Percentiles rank a stretch among this genome's conserved stretches.
Evolutionary conservation across 1,284 basidiomycete genomes (phyloP).

Genomic region (Lentinula novae-zelandiae): DNA sequence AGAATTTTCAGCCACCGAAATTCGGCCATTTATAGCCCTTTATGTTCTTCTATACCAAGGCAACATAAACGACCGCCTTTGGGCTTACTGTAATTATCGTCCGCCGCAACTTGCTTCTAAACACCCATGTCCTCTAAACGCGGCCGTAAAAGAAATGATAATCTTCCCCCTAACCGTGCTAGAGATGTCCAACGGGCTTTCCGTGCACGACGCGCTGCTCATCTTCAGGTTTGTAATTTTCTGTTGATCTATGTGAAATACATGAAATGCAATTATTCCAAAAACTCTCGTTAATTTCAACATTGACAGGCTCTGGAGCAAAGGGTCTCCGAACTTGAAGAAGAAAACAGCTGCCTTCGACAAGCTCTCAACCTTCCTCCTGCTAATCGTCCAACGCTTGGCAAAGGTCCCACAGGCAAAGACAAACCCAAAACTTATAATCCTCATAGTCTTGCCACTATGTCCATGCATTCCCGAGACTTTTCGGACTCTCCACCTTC

Average conservation of each 20-base stretch:
- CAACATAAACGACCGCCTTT: neutral
- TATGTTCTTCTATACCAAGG: slow-evolving; percentile 28
- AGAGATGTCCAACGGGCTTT: slow-evolving; percentile 92
- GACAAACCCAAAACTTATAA: slow-evolving; percentile 61
- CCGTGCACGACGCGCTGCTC: slow-evolving; percentile 84
- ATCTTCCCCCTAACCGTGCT: slow-evolving; percentile 87
- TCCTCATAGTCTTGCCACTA: slow-evolving; percentile 13
- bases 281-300: slow-evolving; percentile 16
- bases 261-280: slow-evolving; percentile 23
- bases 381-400: slow-evolving; percentile 64
- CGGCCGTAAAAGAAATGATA: slow-evolving; percentile 89
- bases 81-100: slow-evolving; percentile 5
- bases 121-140: slow-evolving; percentile 75
- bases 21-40: slow-evolving; percentile 21
- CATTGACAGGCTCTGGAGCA: slow-evolving; percentile 69
- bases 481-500: slow-evolving; percentile 46
- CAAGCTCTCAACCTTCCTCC: slow-evolving; percentile 75
- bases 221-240: slow-evolving; percentile 65
- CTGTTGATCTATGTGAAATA: slow-evolving; percentile 35
- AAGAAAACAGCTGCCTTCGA: slow-evolving; percentile 78
- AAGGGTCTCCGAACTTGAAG: slow-evolving; percentile 79
- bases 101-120: neutral
- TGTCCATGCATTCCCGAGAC: slow-evolving; percentile 36
- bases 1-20: neutral
- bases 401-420: slow-evolving; percentile 81